Evolutionary conservation across 768 basidiomycete genomes (phyloP).

Genomic region (Russula earlei): DNA sequence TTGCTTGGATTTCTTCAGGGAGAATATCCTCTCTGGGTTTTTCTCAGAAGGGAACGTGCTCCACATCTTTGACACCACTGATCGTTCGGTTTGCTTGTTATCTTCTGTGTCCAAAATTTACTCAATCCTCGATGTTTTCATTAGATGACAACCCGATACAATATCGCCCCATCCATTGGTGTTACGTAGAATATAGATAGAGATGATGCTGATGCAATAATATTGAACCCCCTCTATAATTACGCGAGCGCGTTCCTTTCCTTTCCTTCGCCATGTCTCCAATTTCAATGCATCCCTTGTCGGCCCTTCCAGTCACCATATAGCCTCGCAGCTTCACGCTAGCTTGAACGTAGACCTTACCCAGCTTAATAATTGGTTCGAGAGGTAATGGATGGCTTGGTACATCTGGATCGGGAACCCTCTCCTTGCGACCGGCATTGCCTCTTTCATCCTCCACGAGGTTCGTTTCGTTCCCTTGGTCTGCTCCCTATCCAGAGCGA

Average conservation of each 20-base stretch:
- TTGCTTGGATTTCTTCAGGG: conserved; percentile 89
- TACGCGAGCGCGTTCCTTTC: too few species aligned
- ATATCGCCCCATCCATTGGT: background rate
- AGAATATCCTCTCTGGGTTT: conserved; percentile 45
- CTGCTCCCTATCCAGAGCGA: background rate
- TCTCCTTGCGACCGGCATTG: conserved; percentile 83
- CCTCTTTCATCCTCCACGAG: conserved; percentile 92
- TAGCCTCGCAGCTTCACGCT: conserved; percentile 42
- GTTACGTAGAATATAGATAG: background rate
- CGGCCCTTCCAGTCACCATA: conserved; percentile 10
- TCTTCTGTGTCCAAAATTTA: background rate
- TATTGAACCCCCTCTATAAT: background rate
- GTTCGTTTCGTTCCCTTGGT: conserved; percentile 36
- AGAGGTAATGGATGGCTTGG: conserved; percentile 78
- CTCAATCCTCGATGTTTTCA: background rate
- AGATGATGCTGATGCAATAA: conserved; percentile 10
- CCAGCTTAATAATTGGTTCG: conserved; percentile 54
- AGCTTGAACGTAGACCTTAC: conserved; percentile 46
- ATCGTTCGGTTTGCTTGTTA: conserved; percentile 12
- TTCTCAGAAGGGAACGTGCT: conserved; percentile 46
- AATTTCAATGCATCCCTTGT: conserved; percentile 17
- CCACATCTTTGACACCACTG: conserved; percentile 55
- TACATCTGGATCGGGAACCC: conserved; percentile 85
- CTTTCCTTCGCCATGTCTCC: conserved; percentile 13
- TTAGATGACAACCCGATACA: background rate